Base-by-base conservation (phyloP, 257 asterid genomes). In the Solanum chiquidenum region DNA sequence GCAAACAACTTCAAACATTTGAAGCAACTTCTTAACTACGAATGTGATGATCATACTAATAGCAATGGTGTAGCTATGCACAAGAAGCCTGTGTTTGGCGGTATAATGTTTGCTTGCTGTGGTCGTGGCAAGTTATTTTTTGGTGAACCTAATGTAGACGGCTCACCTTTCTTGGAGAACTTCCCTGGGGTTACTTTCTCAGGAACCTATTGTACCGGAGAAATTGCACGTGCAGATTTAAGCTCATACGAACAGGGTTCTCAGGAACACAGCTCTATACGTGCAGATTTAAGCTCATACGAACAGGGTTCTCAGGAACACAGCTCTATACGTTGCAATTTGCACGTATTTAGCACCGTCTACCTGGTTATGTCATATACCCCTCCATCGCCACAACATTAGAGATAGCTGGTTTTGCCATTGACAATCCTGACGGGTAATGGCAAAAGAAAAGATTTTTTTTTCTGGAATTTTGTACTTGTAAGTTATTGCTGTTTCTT, bases 121-220 rank as follows among this genome's bases (percentile, higher is more conserved):
- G 96, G 99, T 14, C 95, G 98, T 4, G 95, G 94, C 5, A 93
- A 91, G 86, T 84, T 94, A 0, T 94, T 96, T 55, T 94, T 93
- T n/a, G 95, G 94, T 84, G 88, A 83, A 13, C 83, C 88, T 34
- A 89, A 91, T 83, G 84, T 91, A 23, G 98, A 94, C 72, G 91
- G 92, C 88, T 85, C 89, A 68, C 96, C 97, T 38, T 93, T 95
- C 84, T 27, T 93, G 89, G 93, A 94, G 29, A 95, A 93, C 93
- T 94, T 96, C 90, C 95, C 98, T 0, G 96, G 90, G 46, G 94
- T 92, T 74, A 27, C 95, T 4, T 86, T 96, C 84, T 93, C 94
- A 20, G 98, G 99, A 82, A 94, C 94, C 68, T 95, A 93, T 69
- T 95, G 97, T 46, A 88, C 91, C 49, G 97, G 98, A 84, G 98